phyloP scores from a whole-genome alignment of 129 eudicot species.

The Mikania micrantha region DNA sequence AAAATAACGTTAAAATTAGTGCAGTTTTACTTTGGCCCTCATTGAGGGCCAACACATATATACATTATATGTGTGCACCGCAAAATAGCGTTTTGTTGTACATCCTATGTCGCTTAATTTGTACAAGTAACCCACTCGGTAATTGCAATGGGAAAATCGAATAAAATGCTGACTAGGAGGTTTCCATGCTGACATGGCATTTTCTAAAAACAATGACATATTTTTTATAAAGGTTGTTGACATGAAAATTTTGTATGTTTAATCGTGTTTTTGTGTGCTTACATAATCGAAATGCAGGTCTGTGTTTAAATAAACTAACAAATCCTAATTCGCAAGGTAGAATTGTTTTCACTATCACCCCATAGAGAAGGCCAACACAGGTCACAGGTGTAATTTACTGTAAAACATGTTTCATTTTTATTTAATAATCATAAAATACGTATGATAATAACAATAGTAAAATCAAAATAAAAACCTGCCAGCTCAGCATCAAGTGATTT shows the following conservation, averaged over 20 bases:
- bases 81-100: neutral
- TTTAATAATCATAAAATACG: neutral
- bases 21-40: too few species aligned
- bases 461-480: neutral
- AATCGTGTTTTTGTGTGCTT: neutral
- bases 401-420: neutral
- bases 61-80: too few species aligned
- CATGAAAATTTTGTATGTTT: neutral
- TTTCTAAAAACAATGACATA: neutral
- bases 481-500: neutral
- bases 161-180: neutral
- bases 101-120: neutral
- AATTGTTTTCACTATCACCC: neutral
- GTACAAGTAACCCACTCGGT: neutral
- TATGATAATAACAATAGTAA: neutral
- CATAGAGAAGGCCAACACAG: neutral
- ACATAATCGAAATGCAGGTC: neutral
- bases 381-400: neutral
- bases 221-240: neutral
- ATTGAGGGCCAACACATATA: too few species aligned
- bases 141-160: neutral
- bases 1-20: too few species aligned
- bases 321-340: neutral
- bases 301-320: neutral
- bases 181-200: neutral